These are phyloP conservation scores for Neofusicoccum ribis DNA, from an alignment of 2,329 filamentous ascomycete genomes.

Conservation along the genomic window DNA sequence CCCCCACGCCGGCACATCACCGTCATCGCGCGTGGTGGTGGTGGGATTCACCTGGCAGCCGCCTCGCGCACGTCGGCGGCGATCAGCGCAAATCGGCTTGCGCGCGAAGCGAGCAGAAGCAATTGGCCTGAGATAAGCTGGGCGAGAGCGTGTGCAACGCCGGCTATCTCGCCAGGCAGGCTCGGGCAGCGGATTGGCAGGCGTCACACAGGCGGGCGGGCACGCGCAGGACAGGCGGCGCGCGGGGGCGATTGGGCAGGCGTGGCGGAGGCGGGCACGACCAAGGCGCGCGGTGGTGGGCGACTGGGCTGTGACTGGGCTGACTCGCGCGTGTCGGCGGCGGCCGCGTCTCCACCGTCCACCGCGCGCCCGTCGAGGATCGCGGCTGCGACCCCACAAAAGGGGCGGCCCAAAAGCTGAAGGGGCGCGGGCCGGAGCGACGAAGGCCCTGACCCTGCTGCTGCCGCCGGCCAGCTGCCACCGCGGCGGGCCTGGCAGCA, in stretches of 20 bases:
- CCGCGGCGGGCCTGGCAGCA: not conserved
- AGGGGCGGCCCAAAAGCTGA: slow-evolving; percentile 6
- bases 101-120: slow-evolving; percentile 3
- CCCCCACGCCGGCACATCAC: slow-evolving; percentile 1
- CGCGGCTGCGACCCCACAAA: slow-evolving; percentile 1
- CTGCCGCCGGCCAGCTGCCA: not conserved
- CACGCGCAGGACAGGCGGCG: not conserved
- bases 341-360: slow-evolving; percentile 5
- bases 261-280: too few species aligned
- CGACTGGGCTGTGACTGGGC: not conserved
- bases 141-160: not conserved
- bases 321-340: slow-evolving; percentile 1
- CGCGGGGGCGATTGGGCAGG: not conserved
- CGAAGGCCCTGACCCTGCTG: not conserved
- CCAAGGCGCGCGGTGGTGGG: too few species aligned
- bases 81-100: not conserved
- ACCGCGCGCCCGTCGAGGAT: slow-evolving; percentile 11
- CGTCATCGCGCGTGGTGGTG: not conserved
- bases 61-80: not conserved
- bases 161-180: not conserved
- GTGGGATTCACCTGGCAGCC: not conserved
- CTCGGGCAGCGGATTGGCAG: not conserved
- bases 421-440: slow-evolving; percentile 10
- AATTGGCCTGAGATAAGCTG: slow-evolving; percentile 8
- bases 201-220: not conserved